phyloP scores from a whole-genome alignment of 2,329 filamentous ascomycete species.

The Claviceps pusilla region DNA sequence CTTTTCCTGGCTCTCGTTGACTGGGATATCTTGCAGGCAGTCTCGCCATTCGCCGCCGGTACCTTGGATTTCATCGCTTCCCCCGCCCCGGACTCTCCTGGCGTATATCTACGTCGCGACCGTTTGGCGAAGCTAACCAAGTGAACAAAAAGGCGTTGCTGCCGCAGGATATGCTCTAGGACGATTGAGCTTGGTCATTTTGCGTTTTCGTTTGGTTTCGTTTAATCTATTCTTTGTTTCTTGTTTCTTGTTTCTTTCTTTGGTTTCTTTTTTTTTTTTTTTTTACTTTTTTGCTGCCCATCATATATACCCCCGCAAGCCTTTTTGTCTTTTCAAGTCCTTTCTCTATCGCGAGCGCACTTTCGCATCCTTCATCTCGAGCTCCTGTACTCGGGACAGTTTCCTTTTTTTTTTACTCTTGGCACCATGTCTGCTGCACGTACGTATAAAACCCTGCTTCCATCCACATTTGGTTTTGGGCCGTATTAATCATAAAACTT shows the following conservation, averaged over 20 bases:
- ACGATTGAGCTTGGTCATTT: background rate
- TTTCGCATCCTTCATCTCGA: background rate
- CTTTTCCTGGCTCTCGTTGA: background rate
- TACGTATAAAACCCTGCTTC: slow-evolving; percentile 5
- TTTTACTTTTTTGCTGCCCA: background rate
- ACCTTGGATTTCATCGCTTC: background rate
- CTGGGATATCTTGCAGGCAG: background rate
- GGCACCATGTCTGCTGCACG: slow-evolving; percentile 12
- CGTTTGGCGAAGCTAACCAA: background rate
- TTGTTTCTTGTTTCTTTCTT: background rate
- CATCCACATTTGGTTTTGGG: background rate
- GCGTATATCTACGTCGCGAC: background rate
- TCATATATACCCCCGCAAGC: background rate
- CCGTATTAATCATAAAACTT: background rate
- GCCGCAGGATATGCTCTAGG: slow-evolving; percentile 8
- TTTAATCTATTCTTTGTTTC: background rate
- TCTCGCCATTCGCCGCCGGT: background rate
- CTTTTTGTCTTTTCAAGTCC: background rate
- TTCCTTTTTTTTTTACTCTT: background rate
- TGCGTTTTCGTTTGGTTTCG: background rate
- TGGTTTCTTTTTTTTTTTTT: background rate
- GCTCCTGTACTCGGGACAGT: background rate
- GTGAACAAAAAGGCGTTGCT: background rate
- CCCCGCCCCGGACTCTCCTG: background rate
- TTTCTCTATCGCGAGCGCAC: background rate